Base-by-base conservation (phyloP, 192 early-diverging fungal species). In the Phlyctochytrium bullatum region DNA sequence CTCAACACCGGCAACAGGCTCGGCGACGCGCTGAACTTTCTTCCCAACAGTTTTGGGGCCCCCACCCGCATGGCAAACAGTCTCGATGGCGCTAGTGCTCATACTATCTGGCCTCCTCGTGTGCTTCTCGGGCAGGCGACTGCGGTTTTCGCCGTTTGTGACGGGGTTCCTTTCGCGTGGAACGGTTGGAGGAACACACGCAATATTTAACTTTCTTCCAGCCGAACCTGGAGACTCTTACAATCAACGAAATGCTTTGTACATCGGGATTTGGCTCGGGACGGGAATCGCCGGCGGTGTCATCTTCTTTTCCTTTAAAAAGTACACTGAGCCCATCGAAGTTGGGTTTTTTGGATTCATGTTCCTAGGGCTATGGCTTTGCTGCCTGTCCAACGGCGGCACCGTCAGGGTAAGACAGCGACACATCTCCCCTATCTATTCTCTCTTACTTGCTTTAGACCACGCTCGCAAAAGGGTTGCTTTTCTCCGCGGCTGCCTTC, bases 231-330 rank as follows among this genome's bases (percentile, higher is more conserved):
- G 17, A 12, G 33, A n/a, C 12, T 47, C 51, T 31, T 66, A 66
- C 32, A 32, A 40, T 20, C 64, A 66, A 34, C n/a, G 64, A 30
- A 52, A 40, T 25, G 64, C 64, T 20, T 25, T 56, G 4, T 66
- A 66, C 29, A 12, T 66, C 6, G 51, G 50, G 14, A 31, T 66
- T 12, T 52, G 24, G 17, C 29, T 57, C 4, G 27, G 50, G 1
- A 57, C 64, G 16, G 64, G 64, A 20, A 35, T 66, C 28, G 51
- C 23, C 28, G 64, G 64, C 23, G 64, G 63, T 64, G 20, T 28
- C 16, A 64, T 66, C 27, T 3, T 52, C 1, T 66, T 32, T 52
- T 40, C 33, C 0, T 66, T 66, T 33, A 4, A 12, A 1, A 33
- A 47, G 2, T 57, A 20, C 30, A 12, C 23, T 25, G 52, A 52